Evolutionary conservation across 495 filamentous ascomycete genomes (phyloP).

Genomic region (Entonaema liquescens): DNA sequence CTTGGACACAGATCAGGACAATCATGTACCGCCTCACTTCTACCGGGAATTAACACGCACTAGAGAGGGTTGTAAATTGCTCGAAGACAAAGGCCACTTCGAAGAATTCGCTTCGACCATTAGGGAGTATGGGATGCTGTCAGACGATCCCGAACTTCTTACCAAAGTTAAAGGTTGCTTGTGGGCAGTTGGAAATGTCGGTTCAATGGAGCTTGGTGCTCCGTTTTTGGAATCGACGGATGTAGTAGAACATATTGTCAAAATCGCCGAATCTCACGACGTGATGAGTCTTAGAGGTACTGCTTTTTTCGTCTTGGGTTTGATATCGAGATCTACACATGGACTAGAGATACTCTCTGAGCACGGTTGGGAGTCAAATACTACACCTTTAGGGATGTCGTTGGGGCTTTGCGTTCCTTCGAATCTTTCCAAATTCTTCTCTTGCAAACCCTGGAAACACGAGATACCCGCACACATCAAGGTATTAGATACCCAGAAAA

Average conservation of each 20-base stretch:
- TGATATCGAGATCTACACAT: conserved; percentile 91
- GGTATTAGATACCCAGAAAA: conserved; percentile 54
- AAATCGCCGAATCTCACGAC: conserved; percentile 84
- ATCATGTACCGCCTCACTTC: conserved; percentile 89
- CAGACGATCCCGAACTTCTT: conserved; percentile 85
- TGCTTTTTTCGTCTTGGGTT: conserved; percentile 92
- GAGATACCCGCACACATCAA: conserved; percentile 53
- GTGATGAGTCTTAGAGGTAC: conserved; percentile 94
- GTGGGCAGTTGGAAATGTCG: conserved; percentile 98
- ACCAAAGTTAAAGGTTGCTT: conserved; percentile 96
- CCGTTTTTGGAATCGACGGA: conserved; percentile 89
- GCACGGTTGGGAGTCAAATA: conserved; percentile 90
- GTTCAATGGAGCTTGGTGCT: conserved; percentile 96
- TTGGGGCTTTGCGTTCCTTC: conserved; percentile 86
- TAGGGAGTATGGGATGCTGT: conserved; percentile 80
- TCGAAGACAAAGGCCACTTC: conserved; percentile 94
- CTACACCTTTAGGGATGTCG: conserved; percentile 81
- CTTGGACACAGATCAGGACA: conserved; percentile 61
- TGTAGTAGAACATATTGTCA: conserved; percentile 82
- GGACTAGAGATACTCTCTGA: conserved; percentile 88
- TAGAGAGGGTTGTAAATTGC: conserved; percentile 86
- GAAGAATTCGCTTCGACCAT: conserved; percentile 90
- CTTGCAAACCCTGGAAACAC: conserved; percentile 59
- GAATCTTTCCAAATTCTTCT: conserved; percentile 79
- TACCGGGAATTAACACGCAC: conserved; percentile 95